Evolutionary conservation across 2,329 filamentous ascomycete species (phyloP).

Genomic region (Talaromyces sp.): DNA sequence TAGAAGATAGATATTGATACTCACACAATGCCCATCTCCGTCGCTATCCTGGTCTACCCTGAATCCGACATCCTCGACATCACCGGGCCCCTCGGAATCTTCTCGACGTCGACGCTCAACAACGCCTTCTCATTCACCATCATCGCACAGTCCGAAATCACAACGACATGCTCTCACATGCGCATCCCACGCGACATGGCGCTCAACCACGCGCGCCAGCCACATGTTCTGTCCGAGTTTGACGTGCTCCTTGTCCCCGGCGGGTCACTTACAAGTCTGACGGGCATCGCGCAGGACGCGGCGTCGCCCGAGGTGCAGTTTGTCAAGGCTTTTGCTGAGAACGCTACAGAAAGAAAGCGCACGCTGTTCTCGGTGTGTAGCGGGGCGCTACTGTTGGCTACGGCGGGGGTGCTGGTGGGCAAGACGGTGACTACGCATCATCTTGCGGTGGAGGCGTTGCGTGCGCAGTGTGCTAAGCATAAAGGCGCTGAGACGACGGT

Average conservation of each 20-base stretch:
- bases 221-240: not conserved
- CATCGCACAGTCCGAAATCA: not conserved
- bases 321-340: not conserved
- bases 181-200: conserved; percentile 6
- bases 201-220: not conserved
- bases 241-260: not conserved
- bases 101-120: not conserved
- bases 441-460: conserved; percentile 17
- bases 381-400: conserved; percentile 33
- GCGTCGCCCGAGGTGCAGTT: not conserved
- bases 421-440: conserved; percentile 38
- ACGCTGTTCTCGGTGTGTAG: conserved; percentile 38
- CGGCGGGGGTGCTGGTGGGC: conserved; percentile 29
- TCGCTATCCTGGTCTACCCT: not conserved
- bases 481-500: not conserved
- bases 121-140: conserved; percentile 1
- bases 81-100: not conserved
- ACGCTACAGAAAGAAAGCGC: conserved; percentile 18
- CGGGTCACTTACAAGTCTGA: not conserved
- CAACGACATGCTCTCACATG: conserved; percentile 2
- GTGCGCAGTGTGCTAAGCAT: conserved; percentile 16
- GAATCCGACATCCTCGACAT: not conserved
- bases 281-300: not conserved
- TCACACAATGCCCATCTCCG: not conserved
- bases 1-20: not conserved